These are phyloP conservation scores for Debaryomyces tyrocola DNA, from an alignment of 805 yeast genomes.

Conservation along the genomic window DNA sequence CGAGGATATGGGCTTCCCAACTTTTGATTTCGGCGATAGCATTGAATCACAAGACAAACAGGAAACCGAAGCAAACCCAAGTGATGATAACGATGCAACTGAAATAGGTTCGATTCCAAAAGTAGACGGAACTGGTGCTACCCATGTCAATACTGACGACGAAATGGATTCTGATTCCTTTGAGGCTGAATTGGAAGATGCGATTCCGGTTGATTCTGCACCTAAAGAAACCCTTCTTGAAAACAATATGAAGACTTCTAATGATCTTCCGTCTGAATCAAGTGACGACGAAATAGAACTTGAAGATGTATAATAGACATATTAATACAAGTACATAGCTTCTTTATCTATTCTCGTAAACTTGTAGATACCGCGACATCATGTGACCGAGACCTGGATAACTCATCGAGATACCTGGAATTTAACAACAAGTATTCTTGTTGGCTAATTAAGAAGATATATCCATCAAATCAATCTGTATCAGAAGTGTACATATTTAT, in stretches of 20 bases:
- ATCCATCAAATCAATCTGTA: background rate
- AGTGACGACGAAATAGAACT: slow-evolving; percentile 1
- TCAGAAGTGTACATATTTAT: background rate
- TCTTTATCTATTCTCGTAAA: background rate
- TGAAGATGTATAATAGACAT: slow-evolving; percentile 1
- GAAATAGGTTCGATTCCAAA: background rate
- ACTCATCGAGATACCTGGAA: background rate
- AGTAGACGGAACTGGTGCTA: background rate
- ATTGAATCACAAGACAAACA: background rate
- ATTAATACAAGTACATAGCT: background rate
- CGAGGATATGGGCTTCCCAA: slow-evolving; percentile 6
- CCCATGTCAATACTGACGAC: background rate
- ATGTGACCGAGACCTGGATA: background rate
- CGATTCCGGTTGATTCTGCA: background rate
- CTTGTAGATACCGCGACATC: background rate
- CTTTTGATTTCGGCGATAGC: background rate
- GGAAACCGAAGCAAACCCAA: background rate
- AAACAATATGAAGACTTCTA: background rate
- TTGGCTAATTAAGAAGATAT: background rate
- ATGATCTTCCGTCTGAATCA: background rate
- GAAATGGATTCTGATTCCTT: background rate
- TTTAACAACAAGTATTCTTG: background rate
- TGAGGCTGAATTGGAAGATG: slow-evolving; percentile 1
- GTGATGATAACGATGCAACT: background rate
- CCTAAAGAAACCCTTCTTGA: background rate